phyloP scores from a whole-genome alignment of 2,329 filamentous ascomycete species.

The Penicillium polonicum region DNA sequence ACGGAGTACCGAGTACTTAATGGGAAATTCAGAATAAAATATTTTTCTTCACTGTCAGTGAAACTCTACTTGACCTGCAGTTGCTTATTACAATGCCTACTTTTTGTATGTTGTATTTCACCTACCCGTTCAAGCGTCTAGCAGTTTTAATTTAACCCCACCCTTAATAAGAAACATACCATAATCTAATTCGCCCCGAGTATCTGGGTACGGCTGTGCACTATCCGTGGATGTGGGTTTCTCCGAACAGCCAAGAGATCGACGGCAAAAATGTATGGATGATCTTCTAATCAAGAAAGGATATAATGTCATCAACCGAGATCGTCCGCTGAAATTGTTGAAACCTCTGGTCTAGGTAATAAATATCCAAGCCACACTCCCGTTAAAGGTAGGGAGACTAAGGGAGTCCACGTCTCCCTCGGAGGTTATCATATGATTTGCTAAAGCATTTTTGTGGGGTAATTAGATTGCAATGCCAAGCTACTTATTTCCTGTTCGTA shows the following conservation, averaged over 20 bases:
- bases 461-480: conserved; percentile 5
- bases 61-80: not conserved
- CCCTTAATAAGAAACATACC: not conserved
- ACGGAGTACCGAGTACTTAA: not conserved
- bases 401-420: not conserved
- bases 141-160: not conserved
- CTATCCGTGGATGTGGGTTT: conserved; percentile 22
- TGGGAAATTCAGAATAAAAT: not conserved
- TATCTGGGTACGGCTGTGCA: conserved; percentile 21
- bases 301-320: not conserved
- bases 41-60: not conserved
- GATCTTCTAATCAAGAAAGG: not conserved
- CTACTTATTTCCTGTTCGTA: not conserved
- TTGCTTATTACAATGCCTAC: not conserved
- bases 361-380: conserved; percentile 1
- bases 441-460: conserved; percentile 9
- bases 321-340: not conserved
- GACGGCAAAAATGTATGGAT: not conserved
- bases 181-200: conserved; percentile 12
- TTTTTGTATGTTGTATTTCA: not conserved
- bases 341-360: not conserved
- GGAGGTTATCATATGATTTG: conserved; percentile 7
- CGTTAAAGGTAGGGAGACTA: not conserved
- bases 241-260: conserved; percentile 11
- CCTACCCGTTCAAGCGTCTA: not conserved